Conservation (phyloP, 176 grass and related monocot species). For the Musa schizocarpa region DNA sequence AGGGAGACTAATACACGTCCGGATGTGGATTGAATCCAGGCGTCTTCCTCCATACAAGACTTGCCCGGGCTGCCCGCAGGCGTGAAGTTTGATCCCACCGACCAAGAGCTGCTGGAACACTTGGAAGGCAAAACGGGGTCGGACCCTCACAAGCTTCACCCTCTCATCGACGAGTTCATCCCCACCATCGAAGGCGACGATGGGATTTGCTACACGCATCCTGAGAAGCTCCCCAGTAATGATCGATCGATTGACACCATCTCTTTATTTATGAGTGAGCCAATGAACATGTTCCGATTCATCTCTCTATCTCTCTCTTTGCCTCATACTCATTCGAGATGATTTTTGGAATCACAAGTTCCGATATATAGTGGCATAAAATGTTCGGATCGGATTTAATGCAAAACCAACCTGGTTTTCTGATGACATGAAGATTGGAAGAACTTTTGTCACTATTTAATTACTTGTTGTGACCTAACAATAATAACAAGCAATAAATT, state of each 20-base stretch:
- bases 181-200: conserved; percentile 13
- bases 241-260: not conserved
- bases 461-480: no score
- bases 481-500: no score
- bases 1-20: no score
- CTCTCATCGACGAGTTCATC: conserved; percentile 18
- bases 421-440: no score
- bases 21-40: no score
- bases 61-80: conserved; percentile 12
- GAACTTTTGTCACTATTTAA: no score
- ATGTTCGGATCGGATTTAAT: no score
- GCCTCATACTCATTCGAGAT: no score
- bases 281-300: not conserved
- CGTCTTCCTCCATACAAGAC: not conserved
- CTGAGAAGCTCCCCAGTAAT: conserved; percentile 20
- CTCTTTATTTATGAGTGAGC: not conserved
- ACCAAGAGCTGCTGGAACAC: conserved; percentile 18
- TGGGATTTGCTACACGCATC: conserved; percentile 18
- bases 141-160: conserved; percentile 7
- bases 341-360: no score
- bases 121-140: conserved; percentile 5
- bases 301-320: no score
- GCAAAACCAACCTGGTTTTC: no score
- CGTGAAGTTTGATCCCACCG: conserved; percentile 20
- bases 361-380: no score